Percentiles rank a stretch among this genome's conserved stretches.
Evolutionary conservation across 306 rosid species (phyloP).

Genomic region (Citrullus mucosospermus): DNA sequence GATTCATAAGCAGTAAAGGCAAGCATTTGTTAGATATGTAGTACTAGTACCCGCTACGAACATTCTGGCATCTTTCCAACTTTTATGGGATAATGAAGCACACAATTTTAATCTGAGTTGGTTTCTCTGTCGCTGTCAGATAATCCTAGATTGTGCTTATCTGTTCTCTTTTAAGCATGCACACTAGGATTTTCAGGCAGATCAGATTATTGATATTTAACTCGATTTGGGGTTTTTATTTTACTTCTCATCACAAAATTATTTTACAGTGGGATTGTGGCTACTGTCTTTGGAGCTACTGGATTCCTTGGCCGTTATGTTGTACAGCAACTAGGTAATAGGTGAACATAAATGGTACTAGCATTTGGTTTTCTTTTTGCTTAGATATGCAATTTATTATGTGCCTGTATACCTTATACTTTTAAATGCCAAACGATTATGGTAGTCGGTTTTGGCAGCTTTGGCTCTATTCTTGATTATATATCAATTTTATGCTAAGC

Average conservation of each 20-base stretch:
- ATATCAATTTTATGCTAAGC: neutral
- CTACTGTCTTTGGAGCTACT: slow-evolving; percentile 94
- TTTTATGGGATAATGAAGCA: neutral
- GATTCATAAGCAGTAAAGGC: neutral
- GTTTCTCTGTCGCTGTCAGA: neutral
- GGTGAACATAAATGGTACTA: neutral
- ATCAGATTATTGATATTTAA: neutral
- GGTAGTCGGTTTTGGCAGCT: neutral
- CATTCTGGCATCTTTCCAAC: neutral
- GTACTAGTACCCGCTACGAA: too few species aligned
- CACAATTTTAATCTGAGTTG: neutral
- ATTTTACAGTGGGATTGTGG: slow-evolving; percentile 74
- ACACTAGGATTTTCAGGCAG: neutral
- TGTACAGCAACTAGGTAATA: slow-evolving; percentile 89
- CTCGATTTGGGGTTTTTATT: neutral
- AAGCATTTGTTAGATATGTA: neutral
- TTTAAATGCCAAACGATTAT: neutral
- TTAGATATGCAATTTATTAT: neutral
- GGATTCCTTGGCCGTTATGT: slow-evolving; percentile 98
- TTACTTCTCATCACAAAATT: neutral
- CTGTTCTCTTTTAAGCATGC: neutral
- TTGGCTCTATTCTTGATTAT: neutral
- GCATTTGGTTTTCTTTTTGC: neutral
- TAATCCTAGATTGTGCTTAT: neutral
- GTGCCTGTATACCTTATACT: neutral